These are phyloP conservation scores for Sarcodon aspratus DNA, from an alignment of 768 basidiomycete species.

Conservation along the genomic window DNA sequence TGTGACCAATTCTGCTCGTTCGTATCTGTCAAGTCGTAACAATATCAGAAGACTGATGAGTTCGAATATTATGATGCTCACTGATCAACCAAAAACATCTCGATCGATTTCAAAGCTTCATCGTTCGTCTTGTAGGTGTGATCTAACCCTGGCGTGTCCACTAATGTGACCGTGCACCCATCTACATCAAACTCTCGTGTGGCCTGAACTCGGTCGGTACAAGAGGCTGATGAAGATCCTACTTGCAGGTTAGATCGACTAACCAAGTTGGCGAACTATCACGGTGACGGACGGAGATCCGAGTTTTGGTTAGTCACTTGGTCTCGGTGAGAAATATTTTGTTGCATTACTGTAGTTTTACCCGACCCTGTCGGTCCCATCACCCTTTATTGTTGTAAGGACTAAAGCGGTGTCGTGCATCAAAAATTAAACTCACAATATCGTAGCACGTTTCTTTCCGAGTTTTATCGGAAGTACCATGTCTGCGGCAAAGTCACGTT, in stretches of 20 bases:
- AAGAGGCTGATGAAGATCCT: neutral
- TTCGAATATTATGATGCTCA: too few species aligned
- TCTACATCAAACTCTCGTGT: neutral
- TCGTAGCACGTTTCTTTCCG: neutral
- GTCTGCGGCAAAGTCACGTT: too few species aligned
- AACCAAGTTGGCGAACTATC: neutral
- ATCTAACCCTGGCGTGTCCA: too few species aligned
- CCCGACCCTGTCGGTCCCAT: neutral
- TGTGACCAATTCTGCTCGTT: neutral
- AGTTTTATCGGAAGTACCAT: too few species aligned
- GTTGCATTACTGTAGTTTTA: neutral
- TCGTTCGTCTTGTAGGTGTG: too few species aligned
- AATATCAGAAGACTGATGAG: too few species aligned
- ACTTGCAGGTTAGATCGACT: neutral
- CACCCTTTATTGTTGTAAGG: neutral
- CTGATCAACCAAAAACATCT: too few species aligned
- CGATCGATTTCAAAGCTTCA: too few species aligned
- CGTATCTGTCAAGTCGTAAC: neutral
- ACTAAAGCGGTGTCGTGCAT: neutral
- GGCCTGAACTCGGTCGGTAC: neutral
- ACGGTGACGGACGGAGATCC: neutral
- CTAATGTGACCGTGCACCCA: too few species aligned
- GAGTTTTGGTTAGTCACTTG: neutral
- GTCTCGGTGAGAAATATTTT: neutral
- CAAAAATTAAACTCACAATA: neutral